Evolutionary conservation across 2,329 filamentous ascomycete genomes (phyloP), one percentile per base, ranked within the genome.

Genomic region (Microdochium bolleyi): DNA sequence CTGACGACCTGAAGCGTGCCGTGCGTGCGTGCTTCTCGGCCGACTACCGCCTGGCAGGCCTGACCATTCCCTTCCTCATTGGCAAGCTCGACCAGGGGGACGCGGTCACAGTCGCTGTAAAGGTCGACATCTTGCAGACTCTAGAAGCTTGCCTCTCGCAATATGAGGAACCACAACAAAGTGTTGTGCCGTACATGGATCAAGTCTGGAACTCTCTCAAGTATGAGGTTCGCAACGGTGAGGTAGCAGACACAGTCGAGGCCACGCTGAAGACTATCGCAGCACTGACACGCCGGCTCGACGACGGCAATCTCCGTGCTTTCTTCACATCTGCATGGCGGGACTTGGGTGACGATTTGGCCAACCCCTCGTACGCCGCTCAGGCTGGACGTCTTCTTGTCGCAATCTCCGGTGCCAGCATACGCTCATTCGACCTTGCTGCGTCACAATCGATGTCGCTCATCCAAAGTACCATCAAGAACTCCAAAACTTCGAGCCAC

Each of bases 141-240:
- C 72, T 83, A 34, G 71, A 75, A 49, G 76, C 77, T 3, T 83
- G 79, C 54, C 60, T 83, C 19, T 70, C 73, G 13, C 62, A 71
- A 25, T 83, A 82, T 54, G 63, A 70, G 1, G 65, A 76, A 38
- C 69, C 75, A 0, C 66, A 73, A 32, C 67, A 74, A 52, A 76
- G 72, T 9, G 61, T 83, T 14, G 68, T 68, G 1, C 79, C 80
- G 0, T 74, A 77, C 49, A 67, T 72, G 19, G 69, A 74, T 50
- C 72, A 75, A 48, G 74, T 82, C 49, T 84, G 80, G 80, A 70
- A 71, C 27, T 79, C 79, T n/a, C 73, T 84, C 49, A 84, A 83
- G 61, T 83, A 82, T 55, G 80, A 84, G 57, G 80, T 83, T 13
- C 76, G 80, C 32, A 82, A 83, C 52, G 80, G 80, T 13, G 80